A percentile compares a stretch with the other conserved stretches of the same genome.
phyloP scores from a whole-genome alignment of 2,329 filamentous ascomycete genomes.

The Lachnellula hyalina region DNA sequence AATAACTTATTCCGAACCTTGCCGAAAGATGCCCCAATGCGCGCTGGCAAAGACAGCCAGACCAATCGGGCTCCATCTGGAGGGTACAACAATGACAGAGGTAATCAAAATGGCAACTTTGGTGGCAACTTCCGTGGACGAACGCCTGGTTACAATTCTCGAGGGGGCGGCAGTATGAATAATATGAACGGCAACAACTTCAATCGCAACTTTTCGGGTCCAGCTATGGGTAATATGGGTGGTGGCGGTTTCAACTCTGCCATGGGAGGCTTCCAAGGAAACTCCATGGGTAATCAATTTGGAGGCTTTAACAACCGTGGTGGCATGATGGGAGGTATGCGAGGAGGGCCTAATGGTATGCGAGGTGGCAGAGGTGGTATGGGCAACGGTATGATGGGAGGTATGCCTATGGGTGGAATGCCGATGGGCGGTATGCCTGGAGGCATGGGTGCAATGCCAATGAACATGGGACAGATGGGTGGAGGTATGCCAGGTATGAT shows the following conservation, averaged over 20 bases:
- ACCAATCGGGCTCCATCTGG: constrained; percentile 48
- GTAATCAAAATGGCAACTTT: constrained; percentile 32
- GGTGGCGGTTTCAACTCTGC: constrained; percentile 36
- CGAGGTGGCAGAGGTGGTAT: constrained; percentile 52
- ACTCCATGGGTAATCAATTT: constrained; percentile 38
- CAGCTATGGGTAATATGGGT: constrained; percentile 40
- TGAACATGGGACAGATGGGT: constrained; percentile 44
- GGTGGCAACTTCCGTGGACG: constrained; percentile 45
- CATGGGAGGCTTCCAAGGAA: constrained; percentile 44
- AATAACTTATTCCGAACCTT: constrained; percentile 86
- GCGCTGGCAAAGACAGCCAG: constrained; percentile 57
- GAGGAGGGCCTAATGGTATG: constrained; percentile 51
- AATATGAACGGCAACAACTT: constrained; percentile 50
- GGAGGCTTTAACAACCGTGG: constrained; percentile 49
- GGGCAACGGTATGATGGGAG: constrained; percentile 37
- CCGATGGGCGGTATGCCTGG: constrained; percentile 46
- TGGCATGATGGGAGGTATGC: constrained; percentile 46
- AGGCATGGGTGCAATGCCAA: constrained; percentile 31
- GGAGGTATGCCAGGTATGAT: constrained; percentile 54
- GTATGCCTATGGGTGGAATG: constrained; percentile 51
- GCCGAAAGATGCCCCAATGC: constrained; percentile 78
- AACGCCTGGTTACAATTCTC: constrained; percentile 38
- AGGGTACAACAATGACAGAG: constrained; percentile 44
- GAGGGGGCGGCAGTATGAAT: constrained; percentile 35
- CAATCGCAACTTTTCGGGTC: constrained; percentile 43